A percentile compares a stretch with the other conserved stretches of the same genome.
Evolutionary conservation across 768 basidiomycete genomes (phyloP).

Genomic region (Dacryopinax primogenitus): DNA sequence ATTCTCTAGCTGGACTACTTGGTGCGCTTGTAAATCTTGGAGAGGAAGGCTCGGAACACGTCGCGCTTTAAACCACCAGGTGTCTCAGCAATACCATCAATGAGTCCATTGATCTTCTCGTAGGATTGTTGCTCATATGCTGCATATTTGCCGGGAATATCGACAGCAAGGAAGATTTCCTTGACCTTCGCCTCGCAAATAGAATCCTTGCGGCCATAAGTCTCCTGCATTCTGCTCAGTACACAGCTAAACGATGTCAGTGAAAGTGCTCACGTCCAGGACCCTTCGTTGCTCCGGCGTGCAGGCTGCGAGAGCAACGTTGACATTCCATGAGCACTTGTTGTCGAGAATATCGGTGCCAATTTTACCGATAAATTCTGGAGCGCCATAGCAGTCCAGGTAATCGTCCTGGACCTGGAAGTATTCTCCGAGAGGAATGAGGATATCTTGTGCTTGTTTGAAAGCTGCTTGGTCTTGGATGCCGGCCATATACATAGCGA

Average conservation of each 20-base stretch:
- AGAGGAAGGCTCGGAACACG: slow-evolving; percentile 75
- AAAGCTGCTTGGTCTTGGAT: slow-evolving; percentile 53
- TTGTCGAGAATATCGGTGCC: slow-evolving; percentile 98
- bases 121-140: slow-evolving; percentile 71
- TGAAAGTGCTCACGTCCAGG: slow-evolving; percentile 30
- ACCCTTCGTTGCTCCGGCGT: slow-evolving; percentile 32
- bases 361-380: slow-evolving; percentile 88
- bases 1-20: slow-evolving; percentile 28
- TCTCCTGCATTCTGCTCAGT: slow-evolving; percentile 46
- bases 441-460: slow-evolving; percentile 61
- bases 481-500: slow-evolving; percentile 66
- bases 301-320: slow-evolving; percentile 53
- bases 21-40: slow-evolving; percentile 63
- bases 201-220: slow-evolving; percentile 50
- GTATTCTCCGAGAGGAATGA: slow-evolving; percentile 89
- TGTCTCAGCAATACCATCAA: slow-evolving; percentile 56
- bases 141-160: slow-evolving; percentile 52
- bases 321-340: slow-evolving; percentile 96
- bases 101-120: slow-evolving; percentile 49
- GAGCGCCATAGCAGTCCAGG: slow-evolving; percentile 81
- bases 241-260: slow-evolving; percentile 19
- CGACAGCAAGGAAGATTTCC: slow-evolving; percentile 56
- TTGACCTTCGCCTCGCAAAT: slow-evolving; percentile 50
- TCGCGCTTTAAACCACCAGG: slow-evolving; percentile 36
- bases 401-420: slow-evolving; percentile 99